Conservation (phyloP, 2,329 filamentous ascomycete species). For the Biscogniauxia sp. region DNA sequence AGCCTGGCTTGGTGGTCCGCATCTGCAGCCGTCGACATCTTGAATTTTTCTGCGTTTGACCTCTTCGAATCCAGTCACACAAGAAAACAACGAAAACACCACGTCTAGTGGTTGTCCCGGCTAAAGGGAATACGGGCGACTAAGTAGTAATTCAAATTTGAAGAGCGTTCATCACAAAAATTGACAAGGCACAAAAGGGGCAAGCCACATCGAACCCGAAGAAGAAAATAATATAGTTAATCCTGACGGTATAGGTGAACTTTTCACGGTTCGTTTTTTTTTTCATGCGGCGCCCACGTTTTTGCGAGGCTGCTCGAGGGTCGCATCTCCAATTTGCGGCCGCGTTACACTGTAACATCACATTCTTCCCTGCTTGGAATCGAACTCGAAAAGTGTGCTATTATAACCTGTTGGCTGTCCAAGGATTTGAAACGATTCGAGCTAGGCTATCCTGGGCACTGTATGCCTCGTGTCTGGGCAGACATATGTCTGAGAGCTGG, state of each 20-base stretch:
- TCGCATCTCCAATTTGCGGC: background rate
- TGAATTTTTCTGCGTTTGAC: conserved; percentile 1
- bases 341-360: background rate
- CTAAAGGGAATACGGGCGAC: background rate
- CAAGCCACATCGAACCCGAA: background rate
- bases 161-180: background rate
- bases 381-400: background rate
- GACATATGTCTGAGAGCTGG: background rate
- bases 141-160: background rate
- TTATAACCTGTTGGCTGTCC: background rate
- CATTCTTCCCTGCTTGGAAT: background rate
- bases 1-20: background rate
- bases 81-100: background rate
- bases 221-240: background rate
- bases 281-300: background rate
- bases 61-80: background rate
- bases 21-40: conserved; percentile 10
- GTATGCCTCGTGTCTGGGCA: background rate
- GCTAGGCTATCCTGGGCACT: background rate
- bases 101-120: background rate
- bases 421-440: background rate
- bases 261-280: background rate
- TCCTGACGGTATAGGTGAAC: background rate
- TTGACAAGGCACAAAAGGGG: background rate
- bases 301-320: background rate